Base-by-base conservation (phyloP, 495 filamentous ascomycete species). In the Aspergillus biplanus region DNA sequence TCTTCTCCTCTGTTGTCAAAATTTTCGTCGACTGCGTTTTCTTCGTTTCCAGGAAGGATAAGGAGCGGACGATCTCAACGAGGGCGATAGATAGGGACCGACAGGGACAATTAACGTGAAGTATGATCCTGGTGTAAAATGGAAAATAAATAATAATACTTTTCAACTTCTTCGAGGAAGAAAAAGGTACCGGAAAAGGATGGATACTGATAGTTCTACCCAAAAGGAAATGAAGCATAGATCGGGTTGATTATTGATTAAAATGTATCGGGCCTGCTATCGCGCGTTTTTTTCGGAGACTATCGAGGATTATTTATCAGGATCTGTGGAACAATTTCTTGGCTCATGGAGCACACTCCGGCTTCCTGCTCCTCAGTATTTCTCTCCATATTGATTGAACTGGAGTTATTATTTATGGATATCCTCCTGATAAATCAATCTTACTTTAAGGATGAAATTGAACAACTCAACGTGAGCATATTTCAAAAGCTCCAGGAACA, bases 21-120 rank as follows among this genome's bases (percentile, higher is more conserved):
- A 57, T 33, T 65, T 52, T 50, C 47, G 42, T 27, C 15, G 12
- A 16, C 46, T 18, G 33, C 9, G 11, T 44, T 46, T 55, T 58
- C 47, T 33, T 32, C 21, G 33, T 48, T 52, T 37, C 27, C 21
- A 50, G 59, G 50, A 53, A 56, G 57, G 56, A 57, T 60, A 63
- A 66, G 67, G 67, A 69, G 67, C 58, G 52, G 62, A 63, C 57
- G 56, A 63, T 63, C 56, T 63, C 37, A 42, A 59, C 35, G 50
- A 57, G 59, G 44, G 49, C 49, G 56, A 50, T 56, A 61, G 56
- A 54, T 18, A 39, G 39, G 37, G 55, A 39, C 37, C 62, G 16
- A 9, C 47, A 18, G 16, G 47, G 5, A 50, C 47, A 18, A 55
- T 56, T 39, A 48, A 49, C 49, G 39, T 31, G 49, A 50, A 16